Percentiles rank a stretch among this genome's conserved stretches.
Conservation (phyloP, 208 protist species). For the Trypanosoma melophagium region DNA sequence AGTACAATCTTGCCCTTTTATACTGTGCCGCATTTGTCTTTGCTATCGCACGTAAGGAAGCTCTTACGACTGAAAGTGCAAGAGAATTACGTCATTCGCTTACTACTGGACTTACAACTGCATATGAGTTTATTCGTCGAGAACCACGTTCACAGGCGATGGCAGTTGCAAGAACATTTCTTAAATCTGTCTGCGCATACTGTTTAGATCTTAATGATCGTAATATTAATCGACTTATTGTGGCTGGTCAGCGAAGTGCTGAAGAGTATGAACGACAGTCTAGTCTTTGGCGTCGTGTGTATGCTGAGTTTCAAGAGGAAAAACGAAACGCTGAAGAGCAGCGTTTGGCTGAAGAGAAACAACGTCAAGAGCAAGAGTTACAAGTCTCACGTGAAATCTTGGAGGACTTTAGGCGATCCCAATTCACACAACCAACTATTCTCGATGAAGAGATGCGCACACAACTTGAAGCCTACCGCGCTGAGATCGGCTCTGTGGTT, state of each 20-base stretch:
- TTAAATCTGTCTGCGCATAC: constrained; percentile 49
- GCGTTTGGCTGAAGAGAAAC: constrained; percentile 32
- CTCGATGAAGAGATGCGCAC: constrained; percentile 13
- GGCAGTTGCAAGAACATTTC: constrained; percentile 28
- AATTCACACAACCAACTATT: constrained; percentile 3
- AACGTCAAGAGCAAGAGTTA: constrained; percentile 40
- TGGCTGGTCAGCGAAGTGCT: constrained; percentile 42
- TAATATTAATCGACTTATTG: constrained; percentile 44
- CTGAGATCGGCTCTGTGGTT: constrained; percentile 4
- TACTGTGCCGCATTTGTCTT: constrained; percentile 70
- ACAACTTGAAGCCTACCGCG: constrained; percentile 9
- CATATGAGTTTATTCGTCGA: constrained; percentile 32
- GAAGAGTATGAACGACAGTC: constrained; percentile 39
- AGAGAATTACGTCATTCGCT: constrained; percentile 41
- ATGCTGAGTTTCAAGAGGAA: constrained; percentile 42
- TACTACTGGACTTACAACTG: constrained; percentile 35
- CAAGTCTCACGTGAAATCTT: constrained; percentile 38
- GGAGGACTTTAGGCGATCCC: constrained; percentile 33
- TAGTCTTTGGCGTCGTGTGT: constrained; percentile 48
- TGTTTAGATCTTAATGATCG: constrained; percentile 55
- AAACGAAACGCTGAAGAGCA: constrained; percentile 36
- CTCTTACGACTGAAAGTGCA: constrained; percentile 43
- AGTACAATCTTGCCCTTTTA: constrained; percentile 74
- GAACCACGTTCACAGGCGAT: constrained; percentile 28
- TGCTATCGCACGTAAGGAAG: constrained; percentile 31